phyloP scores from a whole-genome alignment of 1,284 basidiomycete species.

The Kwoniella shivajii region DNA sequence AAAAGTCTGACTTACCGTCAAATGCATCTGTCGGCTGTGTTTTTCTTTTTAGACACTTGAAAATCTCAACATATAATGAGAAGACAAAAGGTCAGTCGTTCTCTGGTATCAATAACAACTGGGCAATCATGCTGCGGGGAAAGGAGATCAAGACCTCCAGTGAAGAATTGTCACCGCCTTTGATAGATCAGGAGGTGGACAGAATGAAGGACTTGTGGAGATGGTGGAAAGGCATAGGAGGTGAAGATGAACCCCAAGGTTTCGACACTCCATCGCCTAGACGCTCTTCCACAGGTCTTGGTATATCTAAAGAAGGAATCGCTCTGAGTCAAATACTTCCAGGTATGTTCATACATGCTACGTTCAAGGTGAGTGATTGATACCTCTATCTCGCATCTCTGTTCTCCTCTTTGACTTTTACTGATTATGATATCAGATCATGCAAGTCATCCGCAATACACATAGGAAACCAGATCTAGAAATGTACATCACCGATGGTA shows the following conservation, averaged over 20 bases:
- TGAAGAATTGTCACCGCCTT: background rate
- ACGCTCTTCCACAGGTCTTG: background rate
- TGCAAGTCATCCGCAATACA: slow-evolving; percentile 19
- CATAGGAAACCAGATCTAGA: slow-evolving; percentile 21
- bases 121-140: slow-evolving; percentile 14
- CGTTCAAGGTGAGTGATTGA: slow-evolving; percentile 31
- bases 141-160: slow-evolving; percentile 8
- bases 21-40: slow-evolving; percentile 18
- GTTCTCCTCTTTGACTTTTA: background rate
- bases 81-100: slow-evolving; percentile 36
- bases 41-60: slow-evolving; percentile 28
- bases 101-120: slow-evolving; percentile 12
- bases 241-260: background rate
- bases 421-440: slow-evolving; percentile 17
- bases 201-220: slow-evolving; percentile 9
- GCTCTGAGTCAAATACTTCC: slow-evolving; percentile 8
- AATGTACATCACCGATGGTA: slow-evolving; percentile 46
- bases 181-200: slow-evolving; percentile 6
- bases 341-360: slow-evolving; percentile 22
- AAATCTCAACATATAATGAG: slow-evolving; percentile 23
- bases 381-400: background rate
- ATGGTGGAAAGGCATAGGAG: slow-evolving; percentile 9
- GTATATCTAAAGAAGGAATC: background rate
- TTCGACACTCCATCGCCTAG: background rate
- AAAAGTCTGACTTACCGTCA: slow-evolving; percentile 16